Conservation (phyloP, 2,329 filamentous ascomycete species). For the Neurospora sp. region DNA sequence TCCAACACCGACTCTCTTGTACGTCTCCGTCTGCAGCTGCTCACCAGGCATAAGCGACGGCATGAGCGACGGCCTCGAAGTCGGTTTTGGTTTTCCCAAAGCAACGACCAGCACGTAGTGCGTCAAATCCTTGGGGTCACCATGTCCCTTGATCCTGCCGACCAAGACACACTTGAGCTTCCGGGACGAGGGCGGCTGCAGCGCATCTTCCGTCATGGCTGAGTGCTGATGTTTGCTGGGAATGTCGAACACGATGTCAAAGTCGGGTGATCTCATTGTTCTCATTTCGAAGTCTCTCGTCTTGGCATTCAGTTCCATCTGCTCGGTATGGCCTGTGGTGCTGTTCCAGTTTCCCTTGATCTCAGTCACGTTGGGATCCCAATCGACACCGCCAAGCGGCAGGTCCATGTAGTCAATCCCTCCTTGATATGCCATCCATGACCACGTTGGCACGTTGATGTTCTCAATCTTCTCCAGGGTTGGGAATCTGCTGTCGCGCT, state of each 20-base stretch:
- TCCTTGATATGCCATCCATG: slow-evolving; percentile 9
- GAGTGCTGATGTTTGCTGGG: too few relatives aligned
- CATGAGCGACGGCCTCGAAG: too few relatives aligned
- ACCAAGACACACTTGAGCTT: too few relatives aligned
- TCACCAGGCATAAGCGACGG: too few relatives aligned
- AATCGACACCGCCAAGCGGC: slow-evolving; percentile 11
- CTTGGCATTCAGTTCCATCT: background rate
- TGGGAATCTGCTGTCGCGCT: slow-evolving; percentile 5
- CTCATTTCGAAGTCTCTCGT: background rate
- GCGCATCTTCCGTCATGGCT: too few relatives aligned
- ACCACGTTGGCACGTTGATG: slow-evolving; percentile 3
- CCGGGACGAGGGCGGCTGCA: too few relatives aligned
- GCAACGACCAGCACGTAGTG: background rate
- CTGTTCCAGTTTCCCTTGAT: background rate
- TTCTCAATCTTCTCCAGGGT: too few relatives aligned
- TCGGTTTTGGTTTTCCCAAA: too few relatives aligned
- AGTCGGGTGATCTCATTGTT: background rate
- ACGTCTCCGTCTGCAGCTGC: background rate
- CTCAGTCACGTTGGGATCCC: background rate
- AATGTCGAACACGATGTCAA: too few relatives aligned
- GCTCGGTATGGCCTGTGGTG: background rate
- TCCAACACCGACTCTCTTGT: too few relatives aligned
- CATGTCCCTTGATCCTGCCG: too few relatives aligned
- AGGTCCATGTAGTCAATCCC: slow-evolving; percentile 16
- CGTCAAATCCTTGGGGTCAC: too few relatives aligned